Base-by-base conservation (phyloP, 805 yeast genomes). In the Nakazawaea ishiwadae region DNA sequence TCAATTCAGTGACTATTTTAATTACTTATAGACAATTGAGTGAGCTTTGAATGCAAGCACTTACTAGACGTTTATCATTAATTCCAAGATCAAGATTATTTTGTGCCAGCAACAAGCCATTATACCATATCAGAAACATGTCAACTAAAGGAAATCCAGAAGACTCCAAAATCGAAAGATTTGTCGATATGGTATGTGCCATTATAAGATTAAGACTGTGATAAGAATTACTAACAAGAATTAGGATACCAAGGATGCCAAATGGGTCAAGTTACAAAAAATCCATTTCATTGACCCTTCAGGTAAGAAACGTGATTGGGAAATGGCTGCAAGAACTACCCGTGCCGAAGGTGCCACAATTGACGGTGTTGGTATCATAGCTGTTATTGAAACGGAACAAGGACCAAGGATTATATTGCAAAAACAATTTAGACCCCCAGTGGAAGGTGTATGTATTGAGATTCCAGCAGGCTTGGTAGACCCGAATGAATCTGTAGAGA, bases 401-500 rank as follows among this genome's bases (percentile, higher is more conserved):
- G 73, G 72, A 16, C 73, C 79, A 3, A 58, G 63, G 33, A 54
- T 76, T 20, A 72, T 89, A 6, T 65, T 93, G 14, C 91, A 87
- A 56, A 87, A 86, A 56, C 99, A 91, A 59, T 91, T 84, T 65
- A 73, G 99, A 44, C 96, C 98, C 1, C 98, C 99, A 1, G 84
- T 84, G 3, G 82, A 74, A 40, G 91, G 88, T 15, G 87, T 91
- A 6, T 83, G 95, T 54, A 79, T 91, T 47, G 99, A 91, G 61
- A 73, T 90, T 58, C 99, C 99, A 1, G 99, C 99, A 0, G 99
- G 99, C 0, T 68, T 91, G 48, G 75, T 93, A 31, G 99, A 91
- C 59, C 87, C 90, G 1, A 73, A 77, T 39, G 98, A 93, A 59
- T 59, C 81, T 1, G 61, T 87, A 20, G 89, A 80, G 49, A 62